Evolutionary conservation across 306 rosid species (phyloP).

Genomic region (Vigna mungo): DNA sequence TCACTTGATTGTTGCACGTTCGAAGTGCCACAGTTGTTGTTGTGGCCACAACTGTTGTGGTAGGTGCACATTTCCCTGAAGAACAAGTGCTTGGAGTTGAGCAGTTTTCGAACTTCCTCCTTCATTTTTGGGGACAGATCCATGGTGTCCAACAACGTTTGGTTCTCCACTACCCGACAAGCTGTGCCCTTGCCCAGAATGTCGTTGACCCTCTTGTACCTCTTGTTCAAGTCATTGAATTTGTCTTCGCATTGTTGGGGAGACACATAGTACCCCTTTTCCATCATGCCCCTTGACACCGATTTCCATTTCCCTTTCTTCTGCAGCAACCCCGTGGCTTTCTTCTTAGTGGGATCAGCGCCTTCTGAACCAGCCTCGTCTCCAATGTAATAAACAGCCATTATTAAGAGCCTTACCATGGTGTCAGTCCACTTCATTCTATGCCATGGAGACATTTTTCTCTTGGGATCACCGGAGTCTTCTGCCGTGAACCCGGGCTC

Average conservation of each 20-base stretch:
- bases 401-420: conserved; percentile 84
- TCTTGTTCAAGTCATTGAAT: conserved; percentile 93
- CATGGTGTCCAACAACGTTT: conserved; percentile 73
- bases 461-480: conserved; percentile 67
- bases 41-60: conserved; percentile 84
- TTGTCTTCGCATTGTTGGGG: conserved; percentile 99
- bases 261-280: conserved; percentile 83
- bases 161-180: conserved; percentile 86
- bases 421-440: conserved; percentile 98
- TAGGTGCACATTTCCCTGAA: conserved; percentile 98
- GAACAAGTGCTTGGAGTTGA: conserved; percentile 91
- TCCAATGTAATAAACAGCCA: conserved; percentile 90
- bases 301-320: conserved; percentile 99
- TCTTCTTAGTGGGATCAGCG: conserved; percentile 60
- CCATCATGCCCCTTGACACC: conserved; percentile 90
- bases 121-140: conserved; percentile 73
- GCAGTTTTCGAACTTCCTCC: conserved; percentile 81
- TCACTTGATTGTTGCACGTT: conserved; percentile 47
- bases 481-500: conserved; percentile 65
- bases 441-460: conserved; percentile 86
- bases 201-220: conserved; percentile 93
- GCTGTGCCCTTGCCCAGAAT: conserved; percentile 96
- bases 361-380: conserved; percentile 80
- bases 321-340: conserved; percentile 68
- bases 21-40: conserved; percentile 1